Base-by-base conservation (phyloP, 2,329 filamentous ascomycete genomes). In the Aspergillus fumigatiaffinis region DNA sequence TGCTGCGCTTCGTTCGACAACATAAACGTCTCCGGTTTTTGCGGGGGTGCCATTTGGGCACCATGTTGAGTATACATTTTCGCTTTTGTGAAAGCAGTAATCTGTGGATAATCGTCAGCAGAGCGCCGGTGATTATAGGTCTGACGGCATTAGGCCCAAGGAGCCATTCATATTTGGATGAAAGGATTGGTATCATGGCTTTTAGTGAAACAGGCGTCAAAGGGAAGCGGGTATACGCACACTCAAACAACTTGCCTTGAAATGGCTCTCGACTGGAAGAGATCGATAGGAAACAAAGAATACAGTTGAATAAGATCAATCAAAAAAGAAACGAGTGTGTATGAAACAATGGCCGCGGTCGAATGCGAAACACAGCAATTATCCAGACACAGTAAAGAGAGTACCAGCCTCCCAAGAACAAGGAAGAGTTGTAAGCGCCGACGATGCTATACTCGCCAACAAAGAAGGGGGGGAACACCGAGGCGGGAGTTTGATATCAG, bases 1-100 rank as follows among this genome's bases (percentile, higher is more conserved):
- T 97, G 92, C 79, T 97, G 93, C 60, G 94, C 93, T 80, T 97
- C 93, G 71, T 89, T 92, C 75, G 93, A 96, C 75, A 99, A 84
- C 88, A 99, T 93, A 74, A 99, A 99, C 44, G 94, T 97, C 83
- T 99, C 94, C 66, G 94, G 94, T 77, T 96, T 97, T 80, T 97
- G 92, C 62, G 90, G 90, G 71, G 90, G 88, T 68, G 90, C 89
- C 91, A 97, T 96, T 67, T 87, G 83, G 71, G 89, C 85, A 80
- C 82, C 76, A 66, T 92, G 89, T 79, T 91, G 88, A 66, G 88
- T 84, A 79, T 91, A 93, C 90, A 93, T 92, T 57, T 68, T 70
- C 54, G 29, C 54, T 58, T 54, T 52, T 57, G 53, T 41, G 38
- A 42, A 55, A 50, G 47, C 38, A 60, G 25, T 50, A 49, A 26